A percentile compares a stretch with the other conserved stretches of the same genome.
phyloP scores from a whole-genome alignment of 2,329 filamentous ascomycete genomes.

The Dactylellina sp. region DNA sequence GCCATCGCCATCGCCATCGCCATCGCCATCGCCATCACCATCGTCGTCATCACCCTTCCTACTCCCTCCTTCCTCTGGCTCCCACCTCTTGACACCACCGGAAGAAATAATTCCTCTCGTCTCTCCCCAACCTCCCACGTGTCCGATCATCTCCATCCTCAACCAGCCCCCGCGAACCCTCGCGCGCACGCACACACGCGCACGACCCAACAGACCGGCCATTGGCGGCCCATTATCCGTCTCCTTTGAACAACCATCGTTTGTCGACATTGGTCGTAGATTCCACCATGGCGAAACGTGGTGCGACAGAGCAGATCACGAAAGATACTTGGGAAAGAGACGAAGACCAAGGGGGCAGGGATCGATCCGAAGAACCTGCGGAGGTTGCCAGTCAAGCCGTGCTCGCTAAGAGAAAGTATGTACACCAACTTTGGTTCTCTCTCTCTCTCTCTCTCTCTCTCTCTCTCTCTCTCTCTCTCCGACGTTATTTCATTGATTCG shows the following conservation, averaged over 20 bases:
- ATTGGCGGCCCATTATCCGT: slow-evolving; percentile 12
- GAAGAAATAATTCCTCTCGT: not conserved
- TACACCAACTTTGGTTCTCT: not conserved
- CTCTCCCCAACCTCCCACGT: not conserved
- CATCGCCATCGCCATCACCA: slow-evolving; percentile 12
- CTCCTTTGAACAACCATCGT: slow-evolving; percentile 1
- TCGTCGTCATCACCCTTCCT: slow-evolving; percentile 14
- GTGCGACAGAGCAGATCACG: slow-evolving; percentile 54
- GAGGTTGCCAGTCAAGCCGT: slow-evolving; percentile 41
- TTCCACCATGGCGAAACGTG: slow-evolving; percentile 53
- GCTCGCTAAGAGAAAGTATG: slow-evolving; percentile 51
- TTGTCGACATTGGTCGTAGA: not conserved
- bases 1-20: slow-evolving; percentile 19
- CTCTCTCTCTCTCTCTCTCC: not conserved
- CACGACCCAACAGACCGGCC: not conserved
- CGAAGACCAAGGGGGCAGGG: slow-evolving; percentile 44
- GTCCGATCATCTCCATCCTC: not conserved
- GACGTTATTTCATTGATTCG: no score
- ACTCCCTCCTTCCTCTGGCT: not conserved
- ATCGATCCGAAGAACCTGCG: slow-evolving; percentile 49
- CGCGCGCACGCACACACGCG: not conserved
- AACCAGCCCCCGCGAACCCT: not conserved
- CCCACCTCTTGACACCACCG: no score
- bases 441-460: not conserved
- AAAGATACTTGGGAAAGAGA: slow-evolving; percentile 54